Percentiles rank a stretch among this genome's conserved stretches.
Conservation (phyloP, 116 monocot species). For the Posidonia oceanica region DNA sequence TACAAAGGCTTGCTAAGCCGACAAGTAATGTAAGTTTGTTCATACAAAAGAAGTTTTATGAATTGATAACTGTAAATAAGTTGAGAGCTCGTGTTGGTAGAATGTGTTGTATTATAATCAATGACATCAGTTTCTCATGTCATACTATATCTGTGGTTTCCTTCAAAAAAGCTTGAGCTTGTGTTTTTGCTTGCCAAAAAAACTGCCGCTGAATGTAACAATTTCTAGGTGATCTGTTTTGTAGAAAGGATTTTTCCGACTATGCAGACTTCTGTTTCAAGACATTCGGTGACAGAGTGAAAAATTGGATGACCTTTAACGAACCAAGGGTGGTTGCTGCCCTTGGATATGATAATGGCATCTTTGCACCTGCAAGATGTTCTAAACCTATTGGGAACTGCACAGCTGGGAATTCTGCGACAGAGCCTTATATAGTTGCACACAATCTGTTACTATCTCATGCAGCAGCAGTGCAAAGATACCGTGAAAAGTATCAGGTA, state of each 20-base stretch:
- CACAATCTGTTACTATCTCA: constrained; percentile 80
- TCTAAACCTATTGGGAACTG: constrained; percentile 36
- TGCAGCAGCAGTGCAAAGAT: constrained; percentile 72
- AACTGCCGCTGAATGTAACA: background rate
- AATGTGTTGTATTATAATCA: too few species aligned
- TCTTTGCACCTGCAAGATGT: constrained; percentile 70
- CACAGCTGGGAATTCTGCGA: constrained; percentile 69
- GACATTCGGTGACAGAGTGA: constrained; percentile 81
- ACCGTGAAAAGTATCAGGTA: constrained; percentile 91
- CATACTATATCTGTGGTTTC: too few species aligned
- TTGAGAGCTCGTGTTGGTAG: too few species aligned
- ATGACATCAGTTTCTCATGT: too few species aligned
- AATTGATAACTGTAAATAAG: too few species aligned
- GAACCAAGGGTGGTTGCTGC: constrained; percentile 84
- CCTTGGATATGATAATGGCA: constrained; percentile 71
- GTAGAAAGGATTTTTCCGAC: constrained; percentile 64
- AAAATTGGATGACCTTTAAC: constrained; percentile 95
- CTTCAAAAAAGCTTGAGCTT: background rate
- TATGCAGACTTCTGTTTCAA: constrained; percentile 95
- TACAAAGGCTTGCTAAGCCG: constrained; percentile 42
- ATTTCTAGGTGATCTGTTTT: background rate
- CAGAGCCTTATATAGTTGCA: constrained; percentile 78
- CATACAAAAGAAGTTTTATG: too few species aligned
- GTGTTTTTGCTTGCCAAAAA: background rate
- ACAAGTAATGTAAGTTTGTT: constrained; percentile 40